Evolutionary conservation across 768 basidiomycete genomes (phyloP).

Genomic region (Hemileccinum rubropunctum): DNA sequence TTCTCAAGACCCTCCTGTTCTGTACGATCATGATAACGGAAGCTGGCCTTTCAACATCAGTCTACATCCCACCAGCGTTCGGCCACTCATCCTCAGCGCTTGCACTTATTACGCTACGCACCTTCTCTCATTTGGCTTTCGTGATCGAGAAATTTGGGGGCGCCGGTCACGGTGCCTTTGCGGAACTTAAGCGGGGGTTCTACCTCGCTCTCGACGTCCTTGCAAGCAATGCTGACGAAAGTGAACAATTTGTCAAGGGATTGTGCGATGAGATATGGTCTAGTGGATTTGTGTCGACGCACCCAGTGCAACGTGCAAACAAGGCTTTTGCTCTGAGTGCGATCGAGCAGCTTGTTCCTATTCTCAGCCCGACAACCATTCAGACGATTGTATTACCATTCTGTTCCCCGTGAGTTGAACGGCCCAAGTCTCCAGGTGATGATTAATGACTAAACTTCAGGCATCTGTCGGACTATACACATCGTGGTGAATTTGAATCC

Average conservation of each 20-base stretch:
- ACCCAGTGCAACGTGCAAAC: conserved; percentile 33
- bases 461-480: conserved; percentile 51
- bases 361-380: conserved; percentile 52
- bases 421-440: neutral
- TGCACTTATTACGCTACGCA: conserved; percentile 52
- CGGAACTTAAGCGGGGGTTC: conserved; percentile 70
- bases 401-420: conserved; percentile 58
- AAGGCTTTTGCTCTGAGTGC: conserved; percentile 67
- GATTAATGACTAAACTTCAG: conserved; percentile 34
- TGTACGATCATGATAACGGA: conserved; percentile 67
- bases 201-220: conserved; percentile 78
- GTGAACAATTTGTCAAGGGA: conserved; percentile 38
- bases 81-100: conserved; percentile 44
- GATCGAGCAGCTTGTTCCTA: conserved; percentile 74
- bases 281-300: conserved; percentile 20
- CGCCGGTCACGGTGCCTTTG: conserved; percentile 51
- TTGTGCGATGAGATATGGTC: conserved; percentile 33
- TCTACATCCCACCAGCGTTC: conserved; percentile 47
- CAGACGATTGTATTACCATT: conserved; percentile 55
- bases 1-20: conserved; percentile 77
- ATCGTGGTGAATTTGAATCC: conserved; percentile 82
- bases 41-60: conserved; percentile 50
- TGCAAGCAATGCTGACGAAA: conserved; percentile 37
- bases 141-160: conserved; percentile 81
- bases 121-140: conserved; percentile 68